Base-by-base conservation (phyloP, 129 eudicot species). In the Silybum marianum region DNA sequence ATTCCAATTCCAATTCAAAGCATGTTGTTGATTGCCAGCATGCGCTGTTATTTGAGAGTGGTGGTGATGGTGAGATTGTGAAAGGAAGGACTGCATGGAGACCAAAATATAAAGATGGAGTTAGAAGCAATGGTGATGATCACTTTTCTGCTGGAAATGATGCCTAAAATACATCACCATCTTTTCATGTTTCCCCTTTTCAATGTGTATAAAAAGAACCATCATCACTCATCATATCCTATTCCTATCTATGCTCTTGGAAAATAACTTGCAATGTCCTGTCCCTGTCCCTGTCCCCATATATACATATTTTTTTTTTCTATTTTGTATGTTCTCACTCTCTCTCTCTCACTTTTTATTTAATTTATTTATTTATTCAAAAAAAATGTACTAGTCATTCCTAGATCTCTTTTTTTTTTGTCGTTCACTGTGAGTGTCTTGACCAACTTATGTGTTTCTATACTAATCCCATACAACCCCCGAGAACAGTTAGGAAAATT, bases 1-100 rank as follows among this genome's bases (percentile, higher is more conserved):
- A 68, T 60, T 60, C 86, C 18, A 86, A 90, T 21, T 23, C 70
- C 30, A 28, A 28, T 3, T 28, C 30, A 28, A 28, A 28, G 1
- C 30, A 28, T 28, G 30, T 28, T 54, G 90, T 96, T 30, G 95
- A 96, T 85, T 96, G 98, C 87, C 97, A 93, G 72, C 97, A 96
- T 83, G 82, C 90, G 86, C 97, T 96, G 38, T 90, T 89, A 58
- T 84, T 87, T 14, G 92, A 96, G 91, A 74, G 79, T 65, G 86
- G 78, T 26, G 90, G 80, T 13, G 97, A 94, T 36, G 95, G 89
- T 7, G 99, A 96, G 80, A 88, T 93, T 80, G 95, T 96, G 73
- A 96, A 89, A 84, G 98, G 90, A 36, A 82, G 92, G 79, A 93
- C 99, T 34, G 83, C 77, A 58, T 96, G 99, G 99, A 86, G 95